phyloP scores from a whole-genome alignment of 2,329 filamentous ascomycete species.

The Verticillium klebahnii region DNA sequence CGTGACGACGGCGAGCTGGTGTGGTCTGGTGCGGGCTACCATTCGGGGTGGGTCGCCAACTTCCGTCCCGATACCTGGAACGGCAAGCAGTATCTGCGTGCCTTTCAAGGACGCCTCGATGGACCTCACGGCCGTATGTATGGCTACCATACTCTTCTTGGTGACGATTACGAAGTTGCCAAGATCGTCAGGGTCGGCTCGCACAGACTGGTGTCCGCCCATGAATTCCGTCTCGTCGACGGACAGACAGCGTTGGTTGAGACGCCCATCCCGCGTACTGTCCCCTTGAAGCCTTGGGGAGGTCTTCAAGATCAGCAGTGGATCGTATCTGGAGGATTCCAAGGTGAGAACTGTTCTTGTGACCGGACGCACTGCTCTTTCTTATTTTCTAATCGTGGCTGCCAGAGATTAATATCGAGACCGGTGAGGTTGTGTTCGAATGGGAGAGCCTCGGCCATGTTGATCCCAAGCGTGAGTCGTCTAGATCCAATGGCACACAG shows the following conservation, averaged over 20 bases:
- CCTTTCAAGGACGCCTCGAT: conserved; percentile 13
- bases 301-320: conserved; percentile 15
- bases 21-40: conserved; percentile 6
- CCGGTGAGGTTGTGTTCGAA: conserved; percentile 42
- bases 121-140: conserved; percentile 25
- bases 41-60: conserved; percentile 5
- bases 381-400: conserved; percentile 16
- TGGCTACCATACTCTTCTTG: conserved; percentile 14
- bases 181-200: conserved; percentile 18
- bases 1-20: conserved; percentile 6
- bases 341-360: conserved; percentile 7
- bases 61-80: conserved; percentile 5
- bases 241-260: conserved; percentile 34
- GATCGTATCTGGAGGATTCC: conserved; percentile 29
- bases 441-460: conserved; percentile 27
- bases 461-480: conserved; percentile 6
- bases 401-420: conserved; percentile 44
- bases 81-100: not conserved
- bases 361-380: conserved; percentile 19
- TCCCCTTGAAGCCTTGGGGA: conserved; percentile 17
- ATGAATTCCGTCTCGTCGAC: conserved; percentile 35
- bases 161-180: conserved; percentile 22
- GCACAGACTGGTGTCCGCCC: conserved; percentile 20
- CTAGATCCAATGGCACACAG: not conserved
- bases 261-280: conserved; percentile 24